Percentiles rank a stretch among this genome's conserved stretches.
phyloP scores from a whole-genome alignment of 176 grass and related monocot genomes.

The Oryza officinalis region DNA sequence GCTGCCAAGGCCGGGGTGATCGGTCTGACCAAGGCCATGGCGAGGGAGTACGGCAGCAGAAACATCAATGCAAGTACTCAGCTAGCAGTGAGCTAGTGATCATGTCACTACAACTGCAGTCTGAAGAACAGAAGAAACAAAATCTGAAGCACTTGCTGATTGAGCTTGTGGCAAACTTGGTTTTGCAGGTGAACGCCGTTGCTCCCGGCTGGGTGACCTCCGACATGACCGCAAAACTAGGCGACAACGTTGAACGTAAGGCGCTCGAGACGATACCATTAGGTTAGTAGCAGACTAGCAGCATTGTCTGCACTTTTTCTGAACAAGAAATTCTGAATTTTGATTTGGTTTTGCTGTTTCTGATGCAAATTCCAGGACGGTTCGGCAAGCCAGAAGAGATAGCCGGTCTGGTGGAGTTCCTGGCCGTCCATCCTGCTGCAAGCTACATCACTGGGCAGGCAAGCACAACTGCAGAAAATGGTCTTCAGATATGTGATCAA shows the following conservation, averaged over 20 bases:
- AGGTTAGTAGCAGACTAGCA: conserved; percentile 31
- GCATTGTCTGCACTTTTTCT: neutral
- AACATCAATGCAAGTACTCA: conserved; percentile 79
- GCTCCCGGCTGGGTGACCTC: conserved; percentile 87
- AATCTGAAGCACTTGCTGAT: neutral
- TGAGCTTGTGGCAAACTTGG: neutral
- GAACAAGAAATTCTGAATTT: neutral
- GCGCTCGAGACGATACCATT: conserved; percentile 76
- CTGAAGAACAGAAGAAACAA: neutral
- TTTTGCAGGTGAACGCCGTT: conserved; percentile 73
- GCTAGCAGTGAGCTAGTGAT: neutral
- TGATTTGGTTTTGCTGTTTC: neutral
- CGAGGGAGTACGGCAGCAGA: conserved; percentile 87
- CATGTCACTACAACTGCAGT: neutral
- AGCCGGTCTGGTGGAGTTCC: conserved; percentile 56
- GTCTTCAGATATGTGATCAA: neutral
- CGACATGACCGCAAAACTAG: conserved; percentile 79
- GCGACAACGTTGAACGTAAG: conserved; percentile 73
- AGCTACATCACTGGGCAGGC: conserved; percentile 61
- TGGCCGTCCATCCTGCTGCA: conserved; percentile 59
- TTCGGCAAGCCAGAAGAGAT: conserved; percentile 66
- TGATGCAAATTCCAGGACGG: conserved; percentile 49
- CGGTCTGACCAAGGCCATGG: conserved; percentile 87
- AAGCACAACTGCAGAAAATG: neutral
- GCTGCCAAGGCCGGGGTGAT: conserved; percentile 94